Evolutionary conservation across 352 stramenopile species (phyloP), one percentile per base, ranked within the genome.

Genomic region (Phytophthora pinifolia): DNA sequence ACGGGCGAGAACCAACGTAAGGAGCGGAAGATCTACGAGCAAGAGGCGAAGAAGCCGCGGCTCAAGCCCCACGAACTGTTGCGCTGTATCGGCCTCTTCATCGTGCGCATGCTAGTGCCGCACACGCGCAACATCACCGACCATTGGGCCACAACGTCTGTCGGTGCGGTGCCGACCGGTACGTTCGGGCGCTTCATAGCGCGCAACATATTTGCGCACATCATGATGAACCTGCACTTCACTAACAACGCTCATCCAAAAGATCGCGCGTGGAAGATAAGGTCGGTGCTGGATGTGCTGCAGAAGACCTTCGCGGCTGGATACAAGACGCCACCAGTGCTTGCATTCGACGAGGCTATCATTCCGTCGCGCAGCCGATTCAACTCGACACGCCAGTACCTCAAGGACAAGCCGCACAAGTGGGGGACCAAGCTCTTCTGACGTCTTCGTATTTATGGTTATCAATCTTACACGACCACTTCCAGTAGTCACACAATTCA

Each of bases 201-300:
- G 0, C 47, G 48, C n/a, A 22, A 9, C 2, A 30, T 44, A 0
- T 60, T 65, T 33, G 43, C 32, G 0, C n/a, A 20, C 6, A 46
- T 54, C 6, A 54, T 58, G 33, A 29, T 53, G 30, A 64, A 66
- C 36, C 12, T 61, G 1, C 49, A 66, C 22, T 65, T 65, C 9
- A 59, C 49, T 0, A 10, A 54, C 33, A 59, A 47, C n/a, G 1
- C 36, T 1, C 29, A 53, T 20, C 8, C 15, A 1, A 51, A 13
- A 6, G 54, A 62, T 15, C 17, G 54, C 32, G 54, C 45, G 0
- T 62, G 54, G 37, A 61, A 62, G 25, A 17, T 59, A 2, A 25
- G 51, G 9, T 33, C 41, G 15, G 42, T 59, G 4, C 12, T 46
- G 3, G n/a, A 59, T 7, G 45, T n/a, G 12, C 4, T 51, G n/a